Evolutionary conservation across 2,329 filamentous ascomycete species (phyloP).

Genomic region (Onygena corvina): DNA sequence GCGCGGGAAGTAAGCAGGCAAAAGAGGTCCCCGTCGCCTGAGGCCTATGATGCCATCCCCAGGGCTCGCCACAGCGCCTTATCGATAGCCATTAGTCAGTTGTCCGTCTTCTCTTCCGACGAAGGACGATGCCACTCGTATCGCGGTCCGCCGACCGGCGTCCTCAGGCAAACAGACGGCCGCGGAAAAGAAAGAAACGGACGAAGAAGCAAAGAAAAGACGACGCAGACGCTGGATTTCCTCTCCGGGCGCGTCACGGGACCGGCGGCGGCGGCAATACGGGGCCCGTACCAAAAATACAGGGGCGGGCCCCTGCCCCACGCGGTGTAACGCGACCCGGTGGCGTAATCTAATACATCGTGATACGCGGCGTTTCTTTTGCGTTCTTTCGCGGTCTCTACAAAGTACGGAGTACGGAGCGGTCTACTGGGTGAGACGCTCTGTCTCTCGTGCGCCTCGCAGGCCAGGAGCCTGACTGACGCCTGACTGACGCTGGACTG

Average conservation of each 20-base stretch:
- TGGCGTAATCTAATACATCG: slow-evolving; percentile 5
- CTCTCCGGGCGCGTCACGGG: not conserved
- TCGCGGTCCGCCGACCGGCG: too few relatives aligned
- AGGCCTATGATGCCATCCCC: too few relatives aligned
- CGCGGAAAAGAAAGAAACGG: too few relatives aligned
- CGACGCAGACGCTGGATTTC: not conserved
- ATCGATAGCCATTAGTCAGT: too few relatives aligned
- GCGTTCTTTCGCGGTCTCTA: not conserved
- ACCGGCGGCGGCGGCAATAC: slow-evolving; percentile 3
- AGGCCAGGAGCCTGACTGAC: not conserved
- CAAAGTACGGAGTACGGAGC: not conserved
- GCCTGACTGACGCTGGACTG: slow-evolving; percentile 3
- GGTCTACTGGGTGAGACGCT: not conserved
- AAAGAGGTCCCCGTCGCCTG: too few relatives aligned
- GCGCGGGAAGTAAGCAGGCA: too few relatives aligned
- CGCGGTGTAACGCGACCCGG: slow-evolving; percentile 1
- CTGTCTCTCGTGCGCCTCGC: not conserved
- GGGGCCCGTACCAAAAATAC: not conserved
- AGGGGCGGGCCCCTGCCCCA: not conserved
- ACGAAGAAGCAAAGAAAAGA: not conserved
- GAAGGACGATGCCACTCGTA: too few relatives aligned
- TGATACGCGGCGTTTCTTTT: not conserved
- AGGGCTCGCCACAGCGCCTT: too few relatives aligned
- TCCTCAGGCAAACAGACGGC: too few relatives aligned
- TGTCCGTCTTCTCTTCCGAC: too few relatives aligned